phyloP scores from a whole-genome alignment of 2,329 filamentous ascomycete species.

The Botrytis paeoniae region DNA sequence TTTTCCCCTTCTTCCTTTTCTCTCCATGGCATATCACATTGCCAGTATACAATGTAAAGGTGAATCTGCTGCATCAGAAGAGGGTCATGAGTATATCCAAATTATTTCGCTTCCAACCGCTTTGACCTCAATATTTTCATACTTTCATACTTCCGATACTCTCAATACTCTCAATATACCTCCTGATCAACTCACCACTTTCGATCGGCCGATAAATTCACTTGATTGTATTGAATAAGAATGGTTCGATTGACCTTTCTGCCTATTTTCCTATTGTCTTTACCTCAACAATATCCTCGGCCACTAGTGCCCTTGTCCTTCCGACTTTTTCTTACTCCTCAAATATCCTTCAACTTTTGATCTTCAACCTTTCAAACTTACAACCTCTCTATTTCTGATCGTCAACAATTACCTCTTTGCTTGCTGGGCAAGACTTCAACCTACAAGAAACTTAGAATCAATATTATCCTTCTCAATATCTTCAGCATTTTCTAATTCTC shows the following conservation, averaged over 20 bases:
- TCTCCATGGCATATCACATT: background rate
- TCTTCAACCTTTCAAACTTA: conserved; percentile 12
- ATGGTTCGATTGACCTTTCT: conserved; percentile 7
- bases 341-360: conserved; percentile 1
- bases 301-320: background rate
- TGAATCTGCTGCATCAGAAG: background rate
- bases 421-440: conserved; percentile 15
- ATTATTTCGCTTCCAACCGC: conserved; percentile 8
- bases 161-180: background rate
- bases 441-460: background rate
- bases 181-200: background rate
- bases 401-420: conserved; percentile 2
- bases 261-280: conserved; percentile 3
- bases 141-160: background rate
- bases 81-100: background rate
- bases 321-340: background rate
- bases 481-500: conserved; percentile 5
- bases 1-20: background rate
- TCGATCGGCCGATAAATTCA: conserved; percentile 14
- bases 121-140: background rate
- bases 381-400: conserved; percentile 10
- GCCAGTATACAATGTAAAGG: background rate
- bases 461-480: conserved; percentile 13
- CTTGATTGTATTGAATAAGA: background rate
- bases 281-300: background rate